Conservation (phyloP, 306 rosid species). For the Mimosa bimucronata region DNA sequence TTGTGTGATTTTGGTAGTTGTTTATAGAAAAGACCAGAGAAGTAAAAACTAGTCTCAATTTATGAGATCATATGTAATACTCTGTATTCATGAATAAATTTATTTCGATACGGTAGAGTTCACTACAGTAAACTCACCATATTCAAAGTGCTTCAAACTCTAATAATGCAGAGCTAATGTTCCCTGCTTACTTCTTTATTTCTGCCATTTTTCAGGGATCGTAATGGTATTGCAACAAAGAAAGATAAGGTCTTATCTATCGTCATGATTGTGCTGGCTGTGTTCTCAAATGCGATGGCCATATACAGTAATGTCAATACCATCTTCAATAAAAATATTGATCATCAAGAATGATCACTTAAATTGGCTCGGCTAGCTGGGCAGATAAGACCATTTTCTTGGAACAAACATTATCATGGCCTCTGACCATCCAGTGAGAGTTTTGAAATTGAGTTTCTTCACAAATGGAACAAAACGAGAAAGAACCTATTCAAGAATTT, state of each 20-base stretch:
- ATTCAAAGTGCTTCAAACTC: constrained; percentile 9
- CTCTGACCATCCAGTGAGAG: neutral
- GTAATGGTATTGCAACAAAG: constrained; percentile 64
- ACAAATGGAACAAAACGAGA: constrained; percentile 19
- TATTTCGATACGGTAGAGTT: neutral
- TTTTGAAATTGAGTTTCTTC: constrained; percentile 16
- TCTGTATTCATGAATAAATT: neutral
- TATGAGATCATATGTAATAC: too few species aligned
- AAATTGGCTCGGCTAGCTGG: neutral
- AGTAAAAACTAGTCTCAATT: too few species aligned
- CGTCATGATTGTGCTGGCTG: constrained; percentile 80
- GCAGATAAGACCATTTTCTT: neutral
- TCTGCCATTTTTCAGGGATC: constrained; percentile 61
- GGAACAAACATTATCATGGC: constrained; percentile 28
- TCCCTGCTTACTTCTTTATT: constrained; percentile 3
- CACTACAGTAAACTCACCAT: neutral
- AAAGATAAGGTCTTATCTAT: constrained; percentile 73
- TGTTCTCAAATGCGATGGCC: constrained; percentile 59
- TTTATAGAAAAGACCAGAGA: too few species aligned
- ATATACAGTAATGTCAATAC: constrained; percentile 57
- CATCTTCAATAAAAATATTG: constrained; percentile 36
- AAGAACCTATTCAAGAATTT: neutral
- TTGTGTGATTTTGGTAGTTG: too few species aligned
- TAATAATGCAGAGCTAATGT: neutral
- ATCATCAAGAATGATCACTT: constrained; percentile 32